Evolutionary conservation across 768 basidiomycete genomes (phyloP), one percentile per base, ranked within the genome.

Genomic region (Psilocybe cyanescens): DNA sequence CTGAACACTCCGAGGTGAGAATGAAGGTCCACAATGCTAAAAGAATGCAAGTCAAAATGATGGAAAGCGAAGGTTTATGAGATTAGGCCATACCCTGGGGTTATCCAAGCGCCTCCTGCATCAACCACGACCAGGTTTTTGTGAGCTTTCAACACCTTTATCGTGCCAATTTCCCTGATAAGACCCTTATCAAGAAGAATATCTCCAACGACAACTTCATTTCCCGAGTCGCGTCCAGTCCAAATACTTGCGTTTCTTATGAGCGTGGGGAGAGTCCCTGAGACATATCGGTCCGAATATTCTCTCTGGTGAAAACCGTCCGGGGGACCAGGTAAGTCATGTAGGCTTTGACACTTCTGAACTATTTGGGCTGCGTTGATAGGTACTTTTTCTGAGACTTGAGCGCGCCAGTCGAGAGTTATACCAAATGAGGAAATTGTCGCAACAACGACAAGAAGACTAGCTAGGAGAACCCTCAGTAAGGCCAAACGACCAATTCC

Each of bases 161-260:
- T 71, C 64, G 78, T 67, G 24, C 87, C 87, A 33, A 86, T 71
- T n/a, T 73, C 78, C 55, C 81, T 79, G 59, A 89, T 79, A 41
- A 89, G 71, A 7, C 87, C 87, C 35, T 78, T 80, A 57, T 87
- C 83, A 19, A 93, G 74, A 1, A 88, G 74, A 7, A 94, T 64
- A 61, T 86, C 85, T 6, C 86, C 87, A 28, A 74, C 70, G 35
- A 89, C 65, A 16, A 87, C 77, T 69, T 88, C 86, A 6, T 77
- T 74, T 14, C 87, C 87, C 49, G 82, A 76, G 29, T 72, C 69
- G 49, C 75, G 77, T 45, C 86, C 87, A 2, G 86, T 82, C 87
- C 87, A 81, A 57, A 90, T 78, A 45, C 83, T 90, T 17, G 88
- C 92, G 67, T 94, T 93, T 70, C 75, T 82, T 61, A 96, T 79